Percentiles rank a stretch among this genome's conserved stretches.
Evolutionary conservation across 139 green algal genomes (phyloP).

Genomic region (Chlamydomonas applanata): DNA sequence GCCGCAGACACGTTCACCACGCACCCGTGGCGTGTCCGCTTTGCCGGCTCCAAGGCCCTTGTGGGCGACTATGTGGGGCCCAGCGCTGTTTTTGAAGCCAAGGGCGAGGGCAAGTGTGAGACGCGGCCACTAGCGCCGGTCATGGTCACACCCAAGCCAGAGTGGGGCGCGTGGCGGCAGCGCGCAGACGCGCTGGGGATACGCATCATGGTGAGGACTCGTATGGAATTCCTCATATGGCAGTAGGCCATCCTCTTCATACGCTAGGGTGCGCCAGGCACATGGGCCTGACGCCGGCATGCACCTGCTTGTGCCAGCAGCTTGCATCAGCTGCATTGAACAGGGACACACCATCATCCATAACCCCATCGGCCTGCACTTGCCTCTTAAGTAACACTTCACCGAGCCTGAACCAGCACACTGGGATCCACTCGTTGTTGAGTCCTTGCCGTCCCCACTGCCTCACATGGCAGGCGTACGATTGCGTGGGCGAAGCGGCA

Average conservation of each 20-base stretch:
- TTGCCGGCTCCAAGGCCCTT: background rate
- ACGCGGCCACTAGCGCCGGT: background rate
- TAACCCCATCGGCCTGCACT: background rate
- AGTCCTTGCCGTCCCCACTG: background rate
- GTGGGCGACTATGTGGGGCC: background rate
- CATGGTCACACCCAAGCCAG: background rate
- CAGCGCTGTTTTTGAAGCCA: constrained; percentile 4
- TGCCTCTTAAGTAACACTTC: too few relatives aligned
- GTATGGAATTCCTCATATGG: too few relatives aligned
- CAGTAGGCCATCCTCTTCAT: too few relatives aligned
- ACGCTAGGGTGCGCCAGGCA: too few relatives aligned
- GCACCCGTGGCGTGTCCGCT: background rate
- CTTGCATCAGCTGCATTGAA: too few relatives aligned
- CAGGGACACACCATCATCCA: background rate
- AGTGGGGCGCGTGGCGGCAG: constrained; percentile 34
- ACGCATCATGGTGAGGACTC: constrained; percentile 42
- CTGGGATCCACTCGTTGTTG: too few relatives aligned
- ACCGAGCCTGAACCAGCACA: too few relatives aligned
- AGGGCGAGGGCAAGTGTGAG: background rate
- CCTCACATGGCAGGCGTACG: constrained; percentile 35
- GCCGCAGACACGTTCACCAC: background rate
- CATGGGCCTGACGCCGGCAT: too few relatives aligned
- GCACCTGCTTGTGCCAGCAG: too few relatives aligned
- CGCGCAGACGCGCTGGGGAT: constrained; percentile 30
- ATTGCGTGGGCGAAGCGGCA: constrained; percentile 44